Percentiles rank a stretch among this genome's conserved stretches.
These are phyloP conservation scores for Taiozyma sp. DNA, from an alignment of 1,139 yeast genomes.

Conservation along the genomic window DNA sequence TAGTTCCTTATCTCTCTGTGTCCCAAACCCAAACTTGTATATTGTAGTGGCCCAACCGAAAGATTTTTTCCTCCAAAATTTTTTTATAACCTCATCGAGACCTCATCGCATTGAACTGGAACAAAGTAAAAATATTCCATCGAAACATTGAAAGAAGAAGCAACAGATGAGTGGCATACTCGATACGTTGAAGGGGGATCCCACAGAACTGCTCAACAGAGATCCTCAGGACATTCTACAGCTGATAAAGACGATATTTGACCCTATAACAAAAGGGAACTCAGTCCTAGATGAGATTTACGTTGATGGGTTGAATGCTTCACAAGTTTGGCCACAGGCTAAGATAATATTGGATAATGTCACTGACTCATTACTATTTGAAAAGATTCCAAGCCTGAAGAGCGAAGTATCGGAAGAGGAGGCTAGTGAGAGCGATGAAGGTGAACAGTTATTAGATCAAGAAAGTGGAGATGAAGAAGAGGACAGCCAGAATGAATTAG, in stretches of 20 bases:
- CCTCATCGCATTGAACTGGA: constrained; percentile 5
- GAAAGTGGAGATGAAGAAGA: constrained; percentile 21
- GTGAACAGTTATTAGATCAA: constrained; percentile 15
- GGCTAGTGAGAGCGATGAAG: constrained; percentile 26
- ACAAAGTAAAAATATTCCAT: not conserved
- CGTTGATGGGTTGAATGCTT: constrained; percentile 82
- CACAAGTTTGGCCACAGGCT: constrained; percentile 93
- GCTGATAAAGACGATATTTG: constrained; percentile 52
- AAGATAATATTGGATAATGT: constrained; percentile 76
- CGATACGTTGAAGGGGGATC: constrained; percentile 7
- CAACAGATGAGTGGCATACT: constrained; percentile 9
- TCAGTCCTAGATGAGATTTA: constrained; percentile 79
- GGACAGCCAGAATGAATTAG: constrained; percentile 5
- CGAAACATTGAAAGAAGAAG: not conserved
- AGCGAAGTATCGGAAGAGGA: constrained; percentile 25
- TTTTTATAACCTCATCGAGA: not conserved
- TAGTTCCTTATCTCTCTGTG: not conserved
- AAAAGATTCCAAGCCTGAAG: constrained; percentile 40
- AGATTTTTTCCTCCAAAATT: not conserved
- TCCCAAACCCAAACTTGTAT: not conserved
- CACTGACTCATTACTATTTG: constrained; percentile 50
- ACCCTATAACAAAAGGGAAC: constrained; percentile 58
- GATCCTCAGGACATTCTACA: constrained; percentile 24
- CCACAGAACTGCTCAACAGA: constrained; percentile 6
- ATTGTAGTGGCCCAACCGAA: constrained; percentile 1